These are phyloP conservation scores for Colletotrichum orbiculare DNA, from an alignment of 2,329 filamentous ascomycete genomes.

Conservation along the genomic window DNA sequence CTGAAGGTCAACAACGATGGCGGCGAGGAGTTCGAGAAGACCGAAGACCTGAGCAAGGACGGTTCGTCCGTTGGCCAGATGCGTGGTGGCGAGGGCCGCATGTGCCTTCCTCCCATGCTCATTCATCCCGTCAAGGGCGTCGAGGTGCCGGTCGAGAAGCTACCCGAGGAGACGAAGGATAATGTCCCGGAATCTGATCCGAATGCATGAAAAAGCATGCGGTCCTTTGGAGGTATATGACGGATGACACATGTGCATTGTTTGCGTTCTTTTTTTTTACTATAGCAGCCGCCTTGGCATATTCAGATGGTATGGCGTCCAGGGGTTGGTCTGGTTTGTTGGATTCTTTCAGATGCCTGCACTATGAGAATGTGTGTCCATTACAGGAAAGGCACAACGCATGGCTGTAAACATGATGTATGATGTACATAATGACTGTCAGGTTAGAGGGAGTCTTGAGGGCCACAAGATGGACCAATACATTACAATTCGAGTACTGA, in stretches of 20 bases:
- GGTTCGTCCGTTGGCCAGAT: slow-evolving; percentile 62
- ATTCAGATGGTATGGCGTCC: slow-evolving; percentile 34
- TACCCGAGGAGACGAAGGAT: slow-evolving; percentile 58
- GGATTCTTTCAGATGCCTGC: slow-evolving; percentile 24
- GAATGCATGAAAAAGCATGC: slow-evolving; percentile 45
- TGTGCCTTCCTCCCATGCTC: slow-evolving; percentile 92
- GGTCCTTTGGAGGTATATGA: slow-evolving; percentile 7
- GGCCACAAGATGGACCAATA: slow-evolving; percentile 19
- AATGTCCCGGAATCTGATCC: slow-evolving; percentile 62
- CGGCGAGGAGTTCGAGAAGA: slow-evolving; percentile 79
- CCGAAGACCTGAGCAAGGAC: slow-evolving; percentile 62
- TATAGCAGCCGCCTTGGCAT: slow-evolving; percentile 18
- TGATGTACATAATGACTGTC: slow-evolving; percentile 36
- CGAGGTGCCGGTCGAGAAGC: slow-evolving; percentile 71
- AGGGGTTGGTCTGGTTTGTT: slow-evolving; percentile 33
- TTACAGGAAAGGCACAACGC: slow-evolving; percentile 35
- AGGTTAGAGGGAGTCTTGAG: slow-evolving; percentile 34
- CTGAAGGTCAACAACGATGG: slow-evolving; percentile 82
- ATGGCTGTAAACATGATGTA: slow-evolving; percentile 33
- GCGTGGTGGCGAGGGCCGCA: slow-evolving; percentile 80
- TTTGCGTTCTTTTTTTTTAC: slow-evolving; percentile 15
- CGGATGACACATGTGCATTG: slow-evolving; percentile 25
- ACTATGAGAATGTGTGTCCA: slow-evolving; percentile 19
- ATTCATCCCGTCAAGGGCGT: slow-evolving; percentile 89
- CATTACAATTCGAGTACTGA: slow-evolving; percentile 19